Conservation (phyloP, 306 rosid genomes). For the Vigna hirtella region DNA sequence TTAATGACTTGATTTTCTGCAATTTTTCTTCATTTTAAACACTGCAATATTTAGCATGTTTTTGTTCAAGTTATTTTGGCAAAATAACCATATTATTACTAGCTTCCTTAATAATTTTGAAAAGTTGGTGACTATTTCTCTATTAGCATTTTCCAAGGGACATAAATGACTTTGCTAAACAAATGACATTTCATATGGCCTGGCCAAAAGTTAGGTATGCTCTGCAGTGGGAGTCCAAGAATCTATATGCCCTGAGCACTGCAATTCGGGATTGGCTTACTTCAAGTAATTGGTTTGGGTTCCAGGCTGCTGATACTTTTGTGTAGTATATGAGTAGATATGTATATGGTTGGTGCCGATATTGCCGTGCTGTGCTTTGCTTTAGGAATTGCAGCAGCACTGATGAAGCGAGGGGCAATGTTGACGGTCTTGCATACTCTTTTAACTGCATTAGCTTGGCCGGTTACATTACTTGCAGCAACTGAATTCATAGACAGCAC, state of each 20-base stretch:
- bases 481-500: slow-evolving; percentile 63
- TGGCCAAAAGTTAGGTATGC: slow-evolving; percentile 65
- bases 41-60: background rate
- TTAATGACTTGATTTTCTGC: slow-evolving; percentile 21
- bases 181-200: slow-evolving; percentile 48
- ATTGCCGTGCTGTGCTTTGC: slow-evolving; percentile 31
- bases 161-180: slow-evolving; percentile 2
- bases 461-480: slow-evolving; percentile 58
- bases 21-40: slow-evolving; percentile 22
- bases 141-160: background rate
- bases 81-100: background rate
- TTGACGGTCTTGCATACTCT: slow-evolving; percentile 64
- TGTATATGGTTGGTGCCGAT: slow-evolving; percentile 38
- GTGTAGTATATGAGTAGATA: slow-evolving; percentile 13
- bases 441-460: slow-evolving; percentile 69
- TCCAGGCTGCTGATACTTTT: slow-evolving; percentile 31
- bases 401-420: slow-evolving; percentile 76
- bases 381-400: slow-evolving; percentile 55
- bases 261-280: slow-evolving; percentile 75
- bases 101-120: background rate
- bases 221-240: slow-evolving; percentile 69
- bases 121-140: background rate
- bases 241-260: slow-evolving; percentile 67
- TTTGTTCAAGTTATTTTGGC: background rate
- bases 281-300: slow-evolving; percentile 57